These are phyloP conservation scores for Hyaloscypha finlandica DNA, from an alignment of 495 filamentous ascomycete genomes.

Conservation along the genomic window DNA sequence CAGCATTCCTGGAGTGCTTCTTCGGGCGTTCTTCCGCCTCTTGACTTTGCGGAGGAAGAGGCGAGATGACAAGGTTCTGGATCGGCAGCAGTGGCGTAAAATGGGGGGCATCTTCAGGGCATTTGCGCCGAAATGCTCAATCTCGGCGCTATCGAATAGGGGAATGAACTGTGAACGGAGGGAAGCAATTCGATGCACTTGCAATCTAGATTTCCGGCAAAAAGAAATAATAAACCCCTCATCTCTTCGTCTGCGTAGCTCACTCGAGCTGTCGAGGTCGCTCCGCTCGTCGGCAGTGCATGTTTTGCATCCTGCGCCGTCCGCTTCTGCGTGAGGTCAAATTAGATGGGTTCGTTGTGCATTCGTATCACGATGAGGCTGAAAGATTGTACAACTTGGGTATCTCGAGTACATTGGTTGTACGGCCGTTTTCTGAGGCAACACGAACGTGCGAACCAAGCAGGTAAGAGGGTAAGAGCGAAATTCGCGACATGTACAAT, in stretches of 20 bases:
- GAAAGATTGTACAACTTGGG: not conserved
- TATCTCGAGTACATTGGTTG: not conserved
- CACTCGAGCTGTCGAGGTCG: not conserved
- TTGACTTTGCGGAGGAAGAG: not conserved
- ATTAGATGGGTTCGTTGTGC: not conserved
- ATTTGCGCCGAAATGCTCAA: conserved; percentile 1
- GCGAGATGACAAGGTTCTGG: not conserved
- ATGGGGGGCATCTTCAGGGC: not conserved
- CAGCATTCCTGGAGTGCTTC: not conserved
- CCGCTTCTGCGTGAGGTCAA: not conserved
- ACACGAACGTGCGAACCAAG: not conserved
- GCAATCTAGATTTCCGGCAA: not conserved
- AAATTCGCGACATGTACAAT: not conserved
- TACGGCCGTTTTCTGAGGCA: not conserved
- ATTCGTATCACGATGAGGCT: conserved; percentile 2
- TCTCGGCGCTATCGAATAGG: not conserved
- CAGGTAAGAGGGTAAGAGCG: not conserved
- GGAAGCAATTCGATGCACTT: not conserved
- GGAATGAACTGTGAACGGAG: not conserved
- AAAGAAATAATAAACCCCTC: not conserved
- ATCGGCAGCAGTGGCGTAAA: not conserved
- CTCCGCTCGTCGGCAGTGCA: not conserved
- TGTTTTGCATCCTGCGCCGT: not conserved
- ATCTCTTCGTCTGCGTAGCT: not conserved
- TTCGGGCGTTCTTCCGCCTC: not conserved